These are phyloP conservation scores for Claviceps sp. DNA, from an alignment of 2,329 filamentous ascomycete genomes.

Conservation along the genomic window DNA sequence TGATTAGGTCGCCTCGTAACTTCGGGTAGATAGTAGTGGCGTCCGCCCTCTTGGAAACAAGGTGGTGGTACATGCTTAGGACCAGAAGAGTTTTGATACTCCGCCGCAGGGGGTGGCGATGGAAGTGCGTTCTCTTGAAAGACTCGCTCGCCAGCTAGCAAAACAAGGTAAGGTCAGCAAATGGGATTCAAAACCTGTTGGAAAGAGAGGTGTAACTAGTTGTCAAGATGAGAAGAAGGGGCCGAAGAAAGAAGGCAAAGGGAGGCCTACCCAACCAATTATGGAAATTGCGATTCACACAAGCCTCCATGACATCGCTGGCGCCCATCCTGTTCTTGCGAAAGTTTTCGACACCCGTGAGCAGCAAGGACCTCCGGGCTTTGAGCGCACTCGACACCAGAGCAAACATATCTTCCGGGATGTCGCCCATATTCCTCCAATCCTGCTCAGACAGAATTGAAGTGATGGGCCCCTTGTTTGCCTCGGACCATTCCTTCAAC, in stretches of 20 bases:
- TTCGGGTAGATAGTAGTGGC: constrained; percentile 15
- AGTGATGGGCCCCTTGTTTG: constrained; percentile 12
- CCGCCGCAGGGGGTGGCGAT: constrained; percentile 11
- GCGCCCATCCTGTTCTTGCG: constrained; percentile 2
- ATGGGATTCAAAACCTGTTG: background rate
- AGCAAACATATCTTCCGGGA: constrained; percentile 17
- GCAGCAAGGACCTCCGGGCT: constrained; percentile 17
- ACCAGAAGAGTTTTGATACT: constrained; percentile 10
- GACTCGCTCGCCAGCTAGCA: constrained; percentile 16
- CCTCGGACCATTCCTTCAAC: constrained; percentile 16
- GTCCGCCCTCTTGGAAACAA: constrained; percentile 9
- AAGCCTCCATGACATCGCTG: constrained; percentile 15
- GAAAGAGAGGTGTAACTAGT: background rate
- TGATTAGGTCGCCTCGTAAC: background rate
- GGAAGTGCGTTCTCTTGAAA: constrained; percentile 17
- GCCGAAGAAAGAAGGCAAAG: background rate
- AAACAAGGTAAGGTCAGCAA: background rate
- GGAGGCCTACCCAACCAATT: constrained; percentile 24
- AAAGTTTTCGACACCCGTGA: constrained; percentile 8
- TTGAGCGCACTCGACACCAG: constrained; percentile 20
- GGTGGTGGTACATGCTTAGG: constrained; percentile 10
- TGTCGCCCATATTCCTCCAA: constrained; percentile 15
- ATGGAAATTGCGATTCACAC: constrained; percentile 14
- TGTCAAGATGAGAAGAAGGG: background rate
- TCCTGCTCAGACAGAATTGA: constrained; percentile 15